Base-by-base conservation (phyloP, 805 yeast genomes). In the Kodamaea restingae region DNA sequence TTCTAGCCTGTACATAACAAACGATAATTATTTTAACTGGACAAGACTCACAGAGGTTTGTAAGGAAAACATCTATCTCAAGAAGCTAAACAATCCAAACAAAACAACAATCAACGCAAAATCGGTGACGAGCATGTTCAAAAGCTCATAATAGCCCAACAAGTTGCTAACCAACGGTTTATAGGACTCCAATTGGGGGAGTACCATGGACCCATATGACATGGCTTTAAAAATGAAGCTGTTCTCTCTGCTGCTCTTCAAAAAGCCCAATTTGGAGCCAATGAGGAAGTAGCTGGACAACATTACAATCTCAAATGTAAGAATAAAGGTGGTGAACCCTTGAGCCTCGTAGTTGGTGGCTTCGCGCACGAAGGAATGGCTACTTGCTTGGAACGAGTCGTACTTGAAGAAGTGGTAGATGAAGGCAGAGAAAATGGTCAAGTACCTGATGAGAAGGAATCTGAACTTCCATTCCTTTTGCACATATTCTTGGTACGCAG, bases 91-190 rank as follows among this genome's bases (percentile, higher is more conserved):
- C 11, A 67, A 39, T 1, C 73, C 74, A 50, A 66, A 68, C 33
- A 65, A 48, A 15, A 68, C 58, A 25, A 65, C 61, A 15, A 66
- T 51, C 15, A 67, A 53, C 31, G 63, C 53, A 25, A 66, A 29
- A 48, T 68, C 74, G 18, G 65, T 65, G 15, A 65, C 29, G 20
- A 68, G 39, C 44, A 68, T 65, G 31, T 60, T 51, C 12, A 63
- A 44, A 4, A 68, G 48, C 28, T 65, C 70, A 57, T 65, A 63
- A 49, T 68, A 68, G 8, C 58, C 58, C 44, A 65, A 48, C 11
- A 55, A 39, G 17, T 50, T 50, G 17, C 53, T 51, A 17, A 67
- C 42, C 15, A 64, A 28, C 1, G 64, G 61, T 44, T 54, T 60
- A 41, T 53, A 61, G 4, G 43, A 40, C 18, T 50, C 41, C 9